Percentiles rank a stretch among this genome's conserved stretches.
Evolutionary conservation across 345 rosid species (phyloP).

Genomic region (Stellera chamaejasme): DNA sequence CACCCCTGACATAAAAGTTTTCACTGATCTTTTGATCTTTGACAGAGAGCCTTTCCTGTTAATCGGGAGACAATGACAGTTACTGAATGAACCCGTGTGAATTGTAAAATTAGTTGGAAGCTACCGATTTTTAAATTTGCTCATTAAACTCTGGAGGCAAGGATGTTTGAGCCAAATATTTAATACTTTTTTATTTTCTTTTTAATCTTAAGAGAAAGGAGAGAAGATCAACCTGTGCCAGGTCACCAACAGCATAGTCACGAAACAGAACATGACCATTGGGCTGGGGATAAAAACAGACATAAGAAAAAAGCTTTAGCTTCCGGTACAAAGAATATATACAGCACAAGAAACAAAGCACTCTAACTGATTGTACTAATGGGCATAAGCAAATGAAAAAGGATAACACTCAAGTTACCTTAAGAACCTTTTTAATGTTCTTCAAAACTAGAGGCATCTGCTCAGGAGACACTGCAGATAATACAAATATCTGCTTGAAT

Average conservation of each 20-base stretch:
- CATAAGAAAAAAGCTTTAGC: neutral
- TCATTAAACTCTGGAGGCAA: too few species aligned
- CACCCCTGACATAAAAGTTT: constrained; percentile 87
- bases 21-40: constrained; percentile 88
- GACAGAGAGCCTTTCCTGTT: constrained; percentile 75
- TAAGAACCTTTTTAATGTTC: constrained; percentile 63
- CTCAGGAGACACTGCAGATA: constrained; percentile 94
- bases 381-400: neutral
- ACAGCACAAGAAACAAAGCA: neutral
- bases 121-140: neutral
- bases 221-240: constrained; percentile 65
- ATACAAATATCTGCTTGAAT: constrained; percentile 81
- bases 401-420: constrained; percentile 31
- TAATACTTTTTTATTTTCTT: too few species aligned
- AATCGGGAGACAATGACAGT: constrained; percentile 9
- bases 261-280: constrained; percentile 71
- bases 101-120: neutral
- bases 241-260: constrained; percentile 86
- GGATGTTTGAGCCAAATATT: too few species aligned
- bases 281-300: constrained; percentile 41
- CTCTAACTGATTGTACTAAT: neutral
- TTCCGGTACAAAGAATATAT: constrained; percentile 2
- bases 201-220: neutral
- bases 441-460: constrained; percentile 75
- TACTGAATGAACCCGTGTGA: neutral